Conservation (phyloP, 2,329 filamentous ascomycete species). For the Clonostachys sp. region DNA sequence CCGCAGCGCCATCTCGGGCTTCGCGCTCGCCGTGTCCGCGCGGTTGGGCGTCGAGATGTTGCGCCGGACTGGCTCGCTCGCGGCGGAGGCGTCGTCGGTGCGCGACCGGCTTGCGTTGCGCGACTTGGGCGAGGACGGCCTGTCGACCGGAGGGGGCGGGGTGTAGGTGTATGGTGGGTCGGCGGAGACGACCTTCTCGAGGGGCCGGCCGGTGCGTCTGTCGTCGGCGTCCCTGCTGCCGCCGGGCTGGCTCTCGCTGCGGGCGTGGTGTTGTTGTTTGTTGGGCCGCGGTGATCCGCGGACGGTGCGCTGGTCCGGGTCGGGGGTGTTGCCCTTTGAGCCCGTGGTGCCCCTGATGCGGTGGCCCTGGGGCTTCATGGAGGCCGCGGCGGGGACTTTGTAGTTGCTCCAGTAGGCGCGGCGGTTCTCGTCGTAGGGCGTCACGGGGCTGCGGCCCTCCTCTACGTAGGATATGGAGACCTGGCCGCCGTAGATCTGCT, state of each 20-base stretch:
- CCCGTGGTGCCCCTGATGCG: neutral
- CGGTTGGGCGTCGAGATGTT: too few relatives aligned
- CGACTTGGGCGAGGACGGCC: slow-evolving; percentile 6
- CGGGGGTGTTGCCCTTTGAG: too few relatives aligned
- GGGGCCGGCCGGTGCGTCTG: neutral
- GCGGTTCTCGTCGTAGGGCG: slow-evolving; percentile 11
- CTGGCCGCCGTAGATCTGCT: slow-evolving; percentile 9
- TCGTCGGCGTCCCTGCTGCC: too few relatives aligned
- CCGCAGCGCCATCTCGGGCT: too few relatives aligned
- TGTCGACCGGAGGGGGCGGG: slow-evolving; percentile 1
- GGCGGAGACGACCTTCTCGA: too few relatives aligned
- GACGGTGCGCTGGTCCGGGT: too few relatives aligned
- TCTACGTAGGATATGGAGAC: neutral
- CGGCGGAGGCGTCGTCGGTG: neutral
- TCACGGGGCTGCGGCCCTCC: slow-evolving; percentile 6
- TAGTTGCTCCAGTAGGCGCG: slow-evolving; percentile 2
- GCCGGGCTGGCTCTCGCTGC: too few relatives aligned
- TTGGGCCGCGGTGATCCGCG: too few relatives aligned
- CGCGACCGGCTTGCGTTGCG: slow-evolving; percentile 8
- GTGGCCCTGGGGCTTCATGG: neutral
- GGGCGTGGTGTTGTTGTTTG: too few relatives aligned
- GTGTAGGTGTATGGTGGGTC: neutral
- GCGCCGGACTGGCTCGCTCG: too few relatives aligned
- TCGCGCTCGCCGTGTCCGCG: too few relatives aligned
- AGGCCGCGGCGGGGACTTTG: neutral